Conservation (phyloP, 164 flowering plant species). For the Amborella trichopoda region DNA sequence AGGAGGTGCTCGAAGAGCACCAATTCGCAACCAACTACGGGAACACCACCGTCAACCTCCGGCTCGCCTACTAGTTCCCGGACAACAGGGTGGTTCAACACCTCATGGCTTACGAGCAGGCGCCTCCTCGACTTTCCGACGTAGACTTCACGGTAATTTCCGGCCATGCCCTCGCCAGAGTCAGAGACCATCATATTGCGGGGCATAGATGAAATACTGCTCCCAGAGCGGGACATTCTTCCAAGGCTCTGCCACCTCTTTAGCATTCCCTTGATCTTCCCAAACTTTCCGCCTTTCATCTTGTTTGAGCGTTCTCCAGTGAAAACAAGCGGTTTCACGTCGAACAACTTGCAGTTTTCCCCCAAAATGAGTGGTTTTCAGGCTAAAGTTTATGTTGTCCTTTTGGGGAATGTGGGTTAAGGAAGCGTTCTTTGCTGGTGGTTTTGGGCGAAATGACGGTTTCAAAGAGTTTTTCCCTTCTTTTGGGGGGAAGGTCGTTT, state of each 20-base stretch:
- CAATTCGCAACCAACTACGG: conserved; percentile 67
- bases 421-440: too few relatives aligned
- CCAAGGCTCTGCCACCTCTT: conserved; percentile 27
- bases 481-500: too few relatives aligned
- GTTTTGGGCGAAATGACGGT: too few relatives aligned
- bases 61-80: conserved; percentile 49
- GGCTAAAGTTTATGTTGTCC: too few relatives aligned
- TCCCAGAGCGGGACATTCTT: conserved; percentile 9
- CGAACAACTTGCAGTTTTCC: background rate
- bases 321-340: too few relatives aligned
- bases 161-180: background rate
- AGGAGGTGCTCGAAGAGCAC: conserved; percentile 87
- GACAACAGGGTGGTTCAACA: conserved; percentile 60
- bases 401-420: too few relatives aligned
- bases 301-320: too few relatives aligned
- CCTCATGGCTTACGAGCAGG: conserved; percentile 41
- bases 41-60: conserved; percentile 12
- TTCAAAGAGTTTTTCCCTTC: too few relatives aligned
- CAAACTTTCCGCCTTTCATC: conserved; percentile 26
- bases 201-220: conserved; percentile 9
- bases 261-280: conserved; percentile 29
- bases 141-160: conserved; percentile 8
- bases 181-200: conserved; percentile 2
- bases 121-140: conserved; percentile 73
- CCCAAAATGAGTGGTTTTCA: too few relatives aligned